Base-by-base conservation (phyloP, 495 filamentous ascomycete species). In the Alectoria sarmentosa region DNA sequence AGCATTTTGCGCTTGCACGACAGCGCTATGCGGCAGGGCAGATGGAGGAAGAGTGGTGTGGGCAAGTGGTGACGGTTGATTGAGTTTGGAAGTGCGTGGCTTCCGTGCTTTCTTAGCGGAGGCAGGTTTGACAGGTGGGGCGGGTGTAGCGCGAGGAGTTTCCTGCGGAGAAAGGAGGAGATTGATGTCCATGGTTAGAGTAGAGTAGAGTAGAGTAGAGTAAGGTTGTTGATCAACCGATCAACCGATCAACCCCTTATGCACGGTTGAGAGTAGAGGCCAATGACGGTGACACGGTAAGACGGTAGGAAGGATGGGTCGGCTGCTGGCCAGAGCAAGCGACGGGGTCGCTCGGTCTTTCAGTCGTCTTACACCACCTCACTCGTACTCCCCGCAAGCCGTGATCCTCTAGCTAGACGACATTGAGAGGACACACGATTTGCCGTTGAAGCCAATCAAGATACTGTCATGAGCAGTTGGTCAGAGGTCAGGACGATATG, bases 131-230 rank as follows among this genome's bases (percentile, higher is more conserved):
- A 75, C 66, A 78, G 63, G 42, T 30, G 70, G 64, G 48, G 73
- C 37, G 73, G 72, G 68, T 71, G 70, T 67, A 67, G 66, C 38
- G 73, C 75, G 52, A 69, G 86, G 80, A 61, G 84, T 80, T 62
- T 89, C 84, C 73, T 86, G 81, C 52, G 87, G 85, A 65, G 87
- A 89, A 66, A 90, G 82, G 55, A 90, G 81, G 37, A 83, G 86
- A 76, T 80, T 86, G 78, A 90, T 90, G 70, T 90, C 86, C 87
- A 90, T 90, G 39, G 28, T 62, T 44, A 44, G n/a, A n/a, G n/a
- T n/a, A n/a, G n/a, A n/a, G n/a, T n/a, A n/a, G n/a, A n/a, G n/a
- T 26, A 48, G 44, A 39, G 60, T 52, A 34, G 46, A 37, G 60
- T 54, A 54, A 54, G 30, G n/a, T 41, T 55, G 62, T n/a, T n/a